Percentiles rank a stretch among this genome's conserved stretches.
Evolutionary conservation across 2,329 filamentous ascomycete species (phyloP).

Genomic region (Alternaria sp.): DNA sequence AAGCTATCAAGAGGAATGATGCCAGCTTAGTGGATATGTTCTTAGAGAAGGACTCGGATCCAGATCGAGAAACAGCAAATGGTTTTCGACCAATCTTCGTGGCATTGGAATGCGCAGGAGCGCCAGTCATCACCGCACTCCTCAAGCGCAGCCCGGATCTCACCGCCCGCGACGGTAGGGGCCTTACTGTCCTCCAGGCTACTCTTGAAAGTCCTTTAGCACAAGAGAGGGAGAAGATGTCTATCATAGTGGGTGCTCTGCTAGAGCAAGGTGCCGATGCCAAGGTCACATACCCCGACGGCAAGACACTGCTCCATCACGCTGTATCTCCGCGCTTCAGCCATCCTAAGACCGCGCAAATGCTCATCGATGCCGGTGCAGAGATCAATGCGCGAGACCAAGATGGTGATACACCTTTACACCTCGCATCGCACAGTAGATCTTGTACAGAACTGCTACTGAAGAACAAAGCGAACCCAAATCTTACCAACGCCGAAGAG

Average conservation of each 20-base stretch:
- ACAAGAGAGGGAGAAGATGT: slow-evolving; percentile 36
- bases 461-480: slow-evolving; percentile 33
- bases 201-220: slow-evolving; percentile 36
- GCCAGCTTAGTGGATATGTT: slow-evolving; percentile 41
- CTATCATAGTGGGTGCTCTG: slow-evolving; percentile 34
- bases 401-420: slow-evolving; percentile 40
- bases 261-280: slow-evolving; percentile 39
- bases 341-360: slow-evolving; percentile 31
- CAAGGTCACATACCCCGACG: slow-evolving; percentile 35
- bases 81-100: slow-evolving; percentile 42
- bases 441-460: slow-evolving; percentile 39
- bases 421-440: slow-evolving; percentile 35
- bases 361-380: slow-evolving; percentile 36
- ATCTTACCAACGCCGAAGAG: slow-evolving; percentile 27
- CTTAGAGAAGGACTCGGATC: slow-evolving; percentile 42
- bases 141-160: slow-evolving; percentile 43
- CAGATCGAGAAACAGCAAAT: slow-evolving; percentile 35
- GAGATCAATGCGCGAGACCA: slow-evolving; percentile 36
- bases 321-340: slow-evolving; percentile 30
- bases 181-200: slow-evolving; percentile 39
- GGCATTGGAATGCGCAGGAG: slow-evolving; percentile 38
- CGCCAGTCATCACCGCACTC: slow-evolving; percentile 38
- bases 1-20: slow-evolving; percentile 45
- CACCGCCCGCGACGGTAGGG: slow-evolving; percentile 32
- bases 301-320: slow-evolving; percentile 44